Evolutionary conservation across 1,284 basidiomycete species (phyloP), one percentile per base, ranked within the genome.

Genomic region (Farysia itapuensis): DNA sequence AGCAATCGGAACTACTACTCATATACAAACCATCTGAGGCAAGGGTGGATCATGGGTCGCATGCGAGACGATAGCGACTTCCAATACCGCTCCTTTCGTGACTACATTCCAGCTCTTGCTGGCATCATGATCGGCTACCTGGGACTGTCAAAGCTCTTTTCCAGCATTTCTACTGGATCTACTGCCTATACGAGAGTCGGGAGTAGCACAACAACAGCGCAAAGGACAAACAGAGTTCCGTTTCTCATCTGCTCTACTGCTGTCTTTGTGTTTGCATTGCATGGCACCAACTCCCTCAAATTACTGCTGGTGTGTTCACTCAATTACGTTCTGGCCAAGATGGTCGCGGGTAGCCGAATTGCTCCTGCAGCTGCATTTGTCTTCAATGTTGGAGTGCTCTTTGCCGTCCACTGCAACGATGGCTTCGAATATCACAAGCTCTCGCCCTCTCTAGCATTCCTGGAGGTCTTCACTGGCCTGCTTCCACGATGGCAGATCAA

Each of bases 401-500:
- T 93, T 67, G 77, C 82, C 15, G 95, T 90, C 68, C 89, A 94
- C 61, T 79, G 82, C 57, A 84, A 84, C 64, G 81, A 84, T 21
- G 94, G 94, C 0, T 93, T 91, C 75, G 79, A 78, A 2, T 90
- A 86, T 72, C 81, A 80, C 0, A 74, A 73, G 13, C 56, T 94
- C 4, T 81, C 84, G 35, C 77, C 85, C 0, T 76, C 78, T 4
- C 75, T 94, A 24, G 81, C 78, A 5, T 75, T 74, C 14, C 66
- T 94, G 87, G 91, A 96, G 74, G 56, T 69, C 48, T 28, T 85
- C 83, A 52, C 61, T 14, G 79, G 94, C 81, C 35, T 84, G 81
- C 43, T 92, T 83, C 89, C 91, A 4, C 81, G 91, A 23, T 98
- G 95, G 94, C 85, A 96, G 70, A 83, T 97, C 72, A 85, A 82